Percentiles rank a stretch among this genome's conserved stretches.
These are phyloP conservation scores for Penicillium longicatenatum DNA, from an alignment of 495 filamentous ascomycete species.

Conservation along the genomic window DNA sequence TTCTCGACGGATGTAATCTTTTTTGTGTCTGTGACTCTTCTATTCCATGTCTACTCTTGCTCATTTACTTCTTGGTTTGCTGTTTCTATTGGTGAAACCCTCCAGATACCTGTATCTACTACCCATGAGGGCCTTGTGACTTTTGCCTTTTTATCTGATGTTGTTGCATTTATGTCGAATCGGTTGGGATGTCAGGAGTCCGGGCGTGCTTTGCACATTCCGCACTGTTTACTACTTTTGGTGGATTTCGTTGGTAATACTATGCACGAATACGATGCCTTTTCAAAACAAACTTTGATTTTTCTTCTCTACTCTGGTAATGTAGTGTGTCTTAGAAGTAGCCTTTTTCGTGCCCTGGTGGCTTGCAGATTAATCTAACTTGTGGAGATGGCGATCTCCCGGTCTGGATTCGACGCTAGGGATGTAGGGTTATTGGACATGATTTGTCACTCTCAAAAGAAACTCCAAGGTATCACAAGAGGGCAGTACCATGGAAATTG, in stretches of 20 bases:
- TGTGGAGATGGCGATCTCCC: conserved; percentile 5
- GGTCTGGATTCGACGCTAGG: conserved; percentile 11
- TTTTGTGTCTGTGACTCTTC: conserved; percentile 8
- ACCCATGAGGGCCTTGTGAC: conserved; percentile 19
- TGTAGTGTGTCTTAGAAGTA: background rate
- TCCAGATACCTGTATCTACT: conserved; percentile 15
- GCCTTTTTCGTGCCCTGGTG: background rate
- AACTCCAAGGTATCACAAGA: background rate
- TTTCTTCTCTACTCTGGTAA: no score
- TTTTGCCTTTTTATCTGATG: conserved; percentile 10
- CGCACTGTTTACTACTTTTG: conserved; percentile 9
- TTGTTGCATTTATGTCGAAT: conserved; percentile 5
- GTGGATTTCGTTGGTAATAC: conserved; percentile 2
- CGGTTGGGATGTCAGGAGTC: conserved; percentile 10
- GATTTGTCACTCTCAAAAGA: conserved; percentile 1
- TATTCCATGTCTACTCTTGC: conserved; percentile 26
- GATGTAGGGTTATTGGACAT: background rate
- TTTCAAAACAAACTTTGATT: background rate
- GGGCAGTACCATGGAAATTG: background rate
- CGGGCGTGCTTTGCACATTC: conserved; percentile 20
- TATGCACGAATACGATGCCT: background rate
- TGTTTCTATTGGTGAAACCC: conserved; percentile 6
- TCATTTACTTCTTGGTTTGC: conserved; percentile 7
- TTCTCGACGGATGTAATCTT: conserved; percentile 13
- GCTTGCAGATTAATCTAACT: background rate